Conservation (phyloP, 192 early-diverging fungal species). For the Backusella luteola region DNA sequence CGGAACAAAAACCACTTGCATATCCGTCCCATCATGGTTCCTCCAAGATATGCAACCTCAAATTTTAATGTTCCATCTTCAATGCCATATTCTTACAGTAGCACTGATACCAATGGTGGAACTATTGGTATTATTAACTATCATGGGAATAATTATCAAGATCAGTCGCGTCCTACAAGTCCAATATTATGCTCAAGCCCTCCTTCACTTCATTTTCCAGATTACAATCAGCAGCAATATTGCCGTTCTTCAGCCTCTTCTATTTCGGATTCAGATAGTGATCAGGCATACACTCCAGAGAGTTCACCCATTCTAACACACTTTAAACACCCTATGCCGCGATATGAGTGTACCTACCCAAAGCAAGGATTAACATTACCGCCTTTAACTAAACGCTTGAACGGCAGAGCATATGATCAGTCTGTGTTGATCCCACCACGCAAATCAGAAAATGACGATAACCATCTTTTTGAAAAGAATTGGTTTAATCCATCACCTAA, state of each 20-base stretch:
- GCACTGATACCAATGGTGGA: neutral
- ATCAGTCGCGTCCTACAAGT: neutral
- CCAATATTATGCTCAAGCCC: neutral
- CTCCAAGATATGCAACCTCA: conserved; percentile 5
- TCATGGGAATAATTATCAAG: neutral
- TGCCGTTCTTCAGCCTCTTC: neutral
- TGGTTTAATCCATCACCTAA: neutral
- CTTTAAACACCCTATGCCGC: neutral
- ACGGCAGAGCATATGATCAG: neutral
- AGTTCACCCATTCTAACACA: conserved; percentile 28
- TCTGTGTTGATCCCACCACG: neutral
- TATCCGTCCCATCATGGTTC: neutral
- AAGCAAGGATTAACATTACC: conserved; percentile 10
- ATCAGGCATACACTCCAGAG: conserved; percentile 40
- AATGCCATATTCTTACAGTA: neutral
- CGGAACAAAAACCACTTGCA: conserved; percentile 14
- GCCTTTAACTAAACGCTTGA: neutral
- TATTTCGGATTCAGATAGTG: conserved; percentile 8
- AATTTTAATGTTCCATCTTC: neutral
- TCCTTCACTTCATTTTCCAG: conserved; percentile 4
- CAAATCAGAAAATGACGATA: conserved; percentile 3
- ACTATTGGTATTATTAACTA: neutral
- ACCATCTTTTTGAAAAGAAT: neutral
- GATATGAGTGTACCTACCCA: neutral
- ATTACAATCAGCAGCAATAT: conserved; percentile 8